These are phyloP conservation scores for Saturnispora dispora DNA, from an alignment of 805 yeast genomes.

Conservation along the genomic window DNA sequence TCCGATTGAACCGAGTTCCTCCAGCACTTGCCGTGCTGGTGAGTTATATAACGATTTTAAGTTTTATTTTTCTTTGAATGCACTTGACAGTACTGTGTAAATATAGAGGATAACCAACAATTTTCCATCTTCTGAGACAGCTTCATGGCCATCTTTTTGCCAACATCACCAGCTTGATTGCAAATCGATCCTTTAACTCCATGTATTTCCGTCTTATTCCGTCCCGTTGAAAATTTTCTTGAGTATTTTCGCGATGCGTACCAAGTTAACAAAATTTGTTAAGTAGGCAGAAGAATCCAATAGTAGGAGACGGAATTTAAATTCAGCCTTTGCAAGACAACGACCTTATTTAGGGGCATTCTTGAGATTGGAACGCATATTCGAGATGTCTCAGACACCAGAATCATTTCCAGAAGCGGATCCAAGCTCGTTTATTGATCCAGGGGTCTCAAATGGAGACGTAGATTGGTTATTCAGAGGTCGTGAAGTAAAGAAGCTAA, in stretches of 20 bases:
- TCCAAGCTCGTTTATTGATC: constrained; percentile 18
- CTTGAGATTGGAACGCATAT: neutral
- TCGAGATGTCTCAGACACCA: neutral
- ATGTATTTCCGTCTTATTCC: neutral
- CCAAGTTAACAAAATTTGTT: neutral
- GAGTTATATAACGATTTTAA: neutral
- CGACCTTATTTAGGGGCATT: neutral
- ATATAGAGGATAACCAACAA: too few species aligned
- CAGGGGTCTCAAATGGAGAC: constrained; percentile 62
- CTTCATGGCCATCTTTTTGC: neutral
- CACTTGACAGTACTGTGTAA: neutral
- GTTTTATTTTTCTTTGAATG: neutral
- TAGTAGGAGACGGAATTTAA: neutral
- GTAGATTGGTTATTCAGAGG: constrained; percentile 83
- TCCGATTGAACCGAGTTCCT: neutral
- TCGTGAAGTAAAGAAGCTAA: constrained; percentile 48
- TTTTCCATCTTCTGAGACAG: neutral
- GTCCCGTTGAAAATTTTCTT: neutral
- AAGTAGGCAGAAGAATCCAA: neutral
- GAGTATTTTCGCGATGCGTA: neutral
- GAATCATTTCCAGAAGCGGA: constrained; percentile 5
- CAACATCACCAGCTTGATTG: neutral
- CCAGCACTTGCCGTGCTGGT: neutral
- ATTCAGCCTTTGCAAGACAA: neutral
- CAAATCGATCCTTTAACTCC: neutral